Evolutionary conservation across 495 filamentous ascomycete species (phyloP).

Genomic region (Wilcoxina mikolae): DNA sequence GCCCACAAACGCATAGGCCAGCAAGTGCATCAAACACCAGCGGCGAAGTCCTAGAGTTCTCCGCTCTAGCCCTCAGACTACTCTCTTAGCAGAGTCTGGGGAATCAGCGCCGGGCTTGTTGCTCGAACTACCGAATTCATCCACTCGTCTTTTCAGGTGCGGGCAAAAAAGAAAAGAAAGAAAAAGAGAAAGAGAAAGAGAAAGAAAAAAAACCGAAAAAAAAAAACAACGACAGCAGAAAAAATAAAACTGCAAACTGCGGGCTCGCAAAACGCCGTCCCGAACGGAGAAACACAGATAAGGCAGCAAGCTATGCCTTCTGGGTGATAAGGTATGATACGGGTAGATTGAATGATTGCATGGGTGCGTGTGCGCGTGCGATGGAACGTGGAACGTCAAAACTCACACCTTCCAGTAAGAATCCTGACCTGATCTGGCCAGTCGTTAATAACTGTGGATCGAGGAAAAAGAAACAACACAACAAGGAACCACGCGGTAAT

Average conservation of each 20-base stretch:
- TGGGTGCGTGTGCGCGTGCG: too few relatives aligned
- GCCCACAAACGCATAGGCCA: background rate
- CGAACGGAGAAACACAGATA: background rate
- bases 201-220: background rate
- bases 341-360: background rate
- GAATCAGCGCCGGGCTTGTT: background rate
- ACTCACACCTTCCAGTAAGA: background rate
- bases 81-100: background rate
- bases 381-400: background rate
- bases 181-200: background rate
- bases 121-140: constrained; percentile 1
- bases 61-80: background rate
- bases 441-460: background rate
- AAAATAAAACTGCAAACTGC: background rate
- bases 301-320: background rate
- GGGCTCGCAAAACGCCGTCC: background rate
- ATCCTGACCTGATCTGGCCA: background rate
- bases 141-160: background rate
- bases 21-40: background rate
- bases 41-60: background rate
- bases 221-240: background rate
- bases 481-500: background rate
- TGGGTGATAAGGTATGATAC: constrained; percentile 1
- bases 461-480: background rate
- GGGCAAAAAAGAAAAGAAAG: background rate